Evolutionary conservation across 2,329 filamentous ascomycete genomes (phyloP), one percentile per base, ranked within the genome.

Genomic region (Teratosphaeria nubilosa): DNA sequence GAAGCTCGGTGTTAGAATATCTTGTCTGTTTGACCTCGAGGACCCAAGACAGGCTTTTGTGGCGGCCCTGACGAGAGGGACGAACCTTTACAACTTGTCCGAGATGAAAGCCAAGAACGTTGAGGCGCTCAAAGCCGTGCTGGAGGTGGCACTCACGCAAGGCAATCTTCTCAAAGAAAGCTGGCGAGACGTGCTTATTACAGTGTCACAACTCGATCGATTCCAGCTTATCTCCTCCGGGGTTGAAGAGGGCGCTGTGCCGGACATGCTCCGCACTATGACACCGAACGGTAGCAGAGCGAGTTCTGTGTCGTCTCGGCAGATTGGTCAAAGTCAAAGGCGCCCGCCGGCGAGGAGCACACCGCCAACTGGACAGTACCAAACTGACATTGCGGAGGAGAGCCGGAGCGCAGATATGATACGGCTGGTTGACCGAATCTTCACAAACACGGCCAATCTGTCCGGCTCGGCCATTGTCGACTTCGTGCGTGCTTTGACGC

Each of bases 81-180:
- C 95, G 10, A 97, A 96, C 69, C 81, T 99, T 20, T 95, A 95
- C 72, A 99, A 97, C 69, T 82, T 96, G 2, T 89, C 90, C 58
- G 92, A 97, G 71, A 96, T 99, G 82, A 85, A 91, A 70, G 87
- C 90, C 5, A 97, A 97, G 81, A 95, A 99, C 64, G 85, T 99
- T 45, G 94, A 99, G 74, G 94, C 95, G 0, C 78, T 99, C 56
- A 95, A 95, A 71, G 88, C 90, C 1, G 78, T 99, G 51, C 82
- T 99, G 7, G 95, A 99, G 62, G 85, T 99, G 50, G 94, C 91
- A 5, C 87, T 95, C 68, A 90, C 88, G 0, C 94, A 99, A 74
- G 94, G 95, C 59, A 95, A 99, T 68, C 79, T 90, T 45, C 78
- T 99, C 16, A 88, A 88, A 63, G 85, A 86, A 62, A 97, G 94